Evolutionary conservation across 441 rosid genomes (phyloP), one percentile per base, ranked within the genome.

Genomic region (Jatropha podagrica): DNA sequence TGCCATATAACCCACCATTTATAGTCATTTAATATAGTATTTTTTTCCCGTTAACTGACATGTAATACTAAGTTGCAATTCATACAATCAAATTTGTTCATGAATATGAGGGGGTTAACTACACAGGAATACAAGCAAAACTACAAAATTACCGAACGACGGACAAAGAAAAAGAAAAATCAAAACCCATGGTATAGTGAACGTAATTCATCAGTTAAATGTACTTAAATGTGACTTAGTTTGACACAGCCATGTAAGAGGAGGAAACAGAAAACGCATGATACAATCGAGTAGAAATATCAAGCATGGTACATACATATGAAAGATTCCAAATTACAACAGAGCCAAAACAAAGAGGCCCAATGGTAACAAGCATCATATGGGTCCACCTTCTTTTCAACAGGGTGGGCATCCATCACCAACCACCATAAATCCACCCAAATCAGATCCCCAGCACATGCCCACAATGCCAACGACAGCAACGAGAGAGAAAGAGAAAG

Each of bases 351-450:
- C 65, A 77, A 76, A 75, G n/a, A 17, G 56, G 63, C 74, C 70
- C 72, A 78, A 64, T 69, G 66, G 61, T 71, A 76, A 78, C 65
- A 66, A 14, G 77, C 78, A 80, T 79, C 72, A 78, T 68, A 72
- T 18, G 77, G 89, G 89, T 84, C 90, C 91, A 83, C 84, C 75
- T 13, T 32, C 44, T 66, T 77, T 74, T 42, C n/a, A 79, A 73
- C 67, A 79, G 80, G 88, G 85, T 82, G 83, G 86, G 85, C 81
- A 81, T 77, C 88, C 84, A 83, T 83, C 86, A 83, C 74, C 86
- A 85, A 83, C 89, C 81, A 82, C 88, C 80, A 79, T 76, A 9
- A 64, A 74, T 71, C 86, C 77, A 84, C 84, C 87, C 80, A 86
- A 80, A 79, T 82, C 76, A 70, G 88, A 81, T 82, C 83, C 55